Evolutionary conservation across 139 green algal genomes (phyloP).

Genomic region (Chlorella sp.): DNA sequence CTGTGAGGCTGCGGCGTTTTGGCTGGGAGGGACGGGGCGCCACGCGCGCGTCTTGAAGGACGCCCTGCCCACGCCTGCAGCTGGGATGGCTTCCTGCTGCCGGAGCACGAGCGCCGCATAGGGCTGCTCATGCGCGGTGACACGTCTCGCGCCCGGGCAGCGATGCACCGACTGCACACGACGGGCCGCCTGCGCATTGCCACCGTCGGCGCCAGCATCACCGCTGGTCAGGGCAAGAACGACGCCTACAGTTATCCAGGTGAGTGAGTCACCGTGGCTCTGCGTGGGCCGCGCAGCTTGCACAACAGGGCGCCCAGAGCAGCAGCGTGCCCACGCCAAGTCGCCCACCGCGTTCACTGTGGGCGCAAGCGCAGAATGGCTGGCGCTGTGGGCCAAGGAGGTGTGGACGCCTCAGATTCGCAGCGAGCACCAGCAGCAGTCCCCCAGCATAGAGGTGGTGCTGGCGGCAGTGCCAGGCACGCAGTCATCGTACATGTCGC

Average conservation of each 20-base stretch:
- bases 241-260: background rate
- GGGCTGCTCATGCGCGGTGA: background rate
- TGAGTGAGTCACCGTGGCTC: too few relatives aligned
- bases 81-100: background rate
- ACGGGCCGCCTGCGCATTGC: background rate
- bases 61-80: background rate
- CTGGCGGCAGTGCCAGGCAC: constrained; percentile 23
- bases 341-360: too few relatives aligned
- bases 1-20: too few relatives aligned
- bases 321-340: too few relatives aligned
- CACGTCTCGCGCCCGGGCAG: background rate
- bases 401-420: too few relatives aligned
- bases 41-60: too few relatives aligned
- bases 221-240: background rate
- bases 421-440: background rate
- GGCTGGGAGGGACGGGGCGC: too few relatives aligned
- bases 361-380: too few relatives aligned
- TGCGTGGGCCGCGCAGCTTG: too few relatives aligned
- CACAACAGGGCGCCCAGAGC: too few relatives aligned
- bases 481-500: constrained; percentile 15
- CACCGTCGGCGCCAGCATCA: background rate
- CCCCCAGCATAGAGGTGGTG: background rate
- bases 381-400: background rate
- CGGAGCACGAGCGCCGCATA: background rate
- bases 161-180: background rate